Evolutionary conservation across 768 basidiomycete genomes (phyloP).

Genomic region (Pleurotus pulmonarius): DNA sequence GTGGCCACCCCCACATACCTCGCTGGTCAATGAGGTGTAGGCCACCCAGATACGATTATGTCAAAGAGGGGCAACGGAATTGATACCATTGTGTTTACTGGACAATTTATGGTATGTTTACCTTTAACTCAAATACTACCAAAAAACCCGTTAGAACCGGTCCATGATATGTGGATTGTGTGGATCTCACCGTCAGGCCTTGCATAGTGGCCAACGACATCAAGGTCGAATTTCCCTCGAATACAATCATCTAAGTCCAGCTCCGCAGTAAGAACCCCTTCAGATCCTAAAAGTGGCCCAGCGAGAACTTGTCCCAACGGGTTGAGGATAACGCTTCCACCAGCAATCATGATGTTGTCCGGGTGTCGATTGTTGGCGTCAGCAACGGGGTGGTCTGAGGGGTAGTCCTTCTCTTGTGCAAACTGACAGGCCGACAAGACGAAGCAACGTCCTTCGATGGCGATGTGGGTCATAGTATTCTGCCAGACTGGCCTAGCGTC

Average conservation of each 20-base stretch:
- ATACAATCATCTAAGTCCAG: conserved; percentile 55
- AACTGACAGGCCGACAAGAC: conserved; percentile 64
- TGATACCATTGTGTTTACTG: not conserved
- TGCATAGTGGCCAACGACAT: conserved; percentile 60
- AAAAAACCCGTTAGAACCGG: not conserved
- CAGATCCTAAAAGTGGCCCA: conserved; percentile 49
- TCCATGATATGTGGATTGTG: not conserved
- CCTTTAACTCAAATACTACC: conserved; percentile 4
- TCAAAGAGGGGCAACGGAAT: no score
- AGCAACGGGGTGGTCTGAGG: conserved; percentile 40
- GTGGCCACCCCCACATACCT: not conserved
- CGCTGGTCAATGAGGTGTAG: no score
- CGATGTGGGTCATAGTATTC: conserved; percentile 57
- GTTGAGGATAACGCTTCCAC: conserved; percentile 57
- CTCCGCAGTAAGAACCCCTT: conserved; percentile 54
- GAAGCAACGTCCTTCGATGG: conserved; percentile 66
- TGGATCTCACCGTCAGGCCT: conserved; percentile 45
- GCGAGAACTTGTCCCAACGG: conserved; percentile 57
- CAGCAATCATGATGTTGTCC: conserved; percentile 54
- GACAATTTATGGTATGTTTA: not conserved
- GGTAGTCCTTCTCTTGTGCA: conserved; percentile 51
- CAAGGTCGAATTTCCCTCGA: conserved; percentile 60
- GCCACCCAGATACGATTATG: no score
- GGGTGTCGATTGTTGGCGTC: conserved; percentile 31
- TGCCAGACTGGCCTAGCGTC: conserved; percentile 56